Percentiles rank a stretch among this genome's conserved stretches.
Conservation (phyloP, 179 eudicot genomes). For the Kewa caespitosa region DNA sequence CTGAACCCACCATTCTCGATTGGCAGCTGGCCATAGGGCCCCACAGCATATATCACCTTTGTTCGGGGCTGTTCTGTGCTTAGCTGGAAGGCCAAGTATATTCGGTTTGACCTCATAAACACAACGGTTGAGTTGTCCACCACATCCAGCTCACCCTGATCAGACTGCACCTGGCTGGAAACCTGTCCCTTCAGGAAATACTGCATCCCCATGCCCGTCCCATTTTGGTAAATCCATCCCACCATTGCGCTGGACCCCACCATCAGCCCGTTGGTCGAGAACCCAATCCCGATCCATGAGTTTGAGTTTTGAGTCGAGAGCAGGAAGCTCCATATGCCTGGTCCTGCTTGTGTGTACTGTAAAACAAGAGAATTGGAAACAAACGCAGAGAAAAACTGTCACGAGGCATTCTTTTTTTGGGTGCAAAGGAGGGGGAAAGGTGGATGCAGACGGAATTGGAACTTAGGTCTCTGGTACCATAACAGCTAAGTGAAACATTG, state of each 20-base stretch:
- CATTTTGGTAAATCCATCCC: slow-evolving; percentile 56
- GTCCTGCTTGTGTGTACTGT: slow-evolving; percentile 51
- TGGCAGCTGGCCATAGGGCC: slow-evolving; percentile 35
- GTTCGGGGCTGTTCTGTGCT: slow-evolving; percentile 36
- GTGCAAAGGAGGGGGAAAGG: neutral
- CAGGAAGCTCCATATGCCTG: slow-evolving; percentile 69
- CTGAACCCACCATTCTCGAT: slow-evolving; percentile 6
- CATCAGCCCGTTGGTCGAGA: slow-evolving; percentile 65
- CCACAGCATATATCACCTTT: slow-evolving; percentile 54
- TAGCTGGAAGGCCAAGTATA: slow-evolving; percentile 74
- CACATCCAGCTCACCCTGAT: slow-evolving; percentile 44
- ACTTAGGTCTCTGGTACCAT: too few relatives aligned
- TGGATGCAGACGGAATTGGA: neutral
- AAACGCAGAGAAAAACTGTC: neutral
- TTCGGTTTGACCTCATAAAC: slow-evolving; percentile 24
- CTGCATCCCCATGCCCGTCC: slow-evolving; percentile 34
- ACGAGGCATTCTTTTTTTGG: neutral
- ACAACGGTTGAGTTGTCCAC: slow-evolving; percentile 31
- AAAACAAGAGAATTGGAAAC: slow-evolving; percentile 1
- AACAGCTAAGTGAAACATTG: too few relatives aligned
- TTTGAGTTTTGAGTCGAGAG: slow-evolving; percentile 55
- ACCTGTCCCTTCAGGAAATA: slow-evolving; percentile 42
- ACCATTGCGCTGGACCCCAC: slow-evolving; percentile 77
- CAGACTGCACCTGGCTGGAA: slow-evolving; percentile 36
- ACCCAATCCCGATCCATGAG: slow-evolving; percentile 62